Percentiles rank a stretch among this genome's conserved stretches.
These are phyloP conservation scores for Trametes cubensis DNA, from an alignment of 768 basidiomycete genomes.

Conservation along the genomic window DNA sequence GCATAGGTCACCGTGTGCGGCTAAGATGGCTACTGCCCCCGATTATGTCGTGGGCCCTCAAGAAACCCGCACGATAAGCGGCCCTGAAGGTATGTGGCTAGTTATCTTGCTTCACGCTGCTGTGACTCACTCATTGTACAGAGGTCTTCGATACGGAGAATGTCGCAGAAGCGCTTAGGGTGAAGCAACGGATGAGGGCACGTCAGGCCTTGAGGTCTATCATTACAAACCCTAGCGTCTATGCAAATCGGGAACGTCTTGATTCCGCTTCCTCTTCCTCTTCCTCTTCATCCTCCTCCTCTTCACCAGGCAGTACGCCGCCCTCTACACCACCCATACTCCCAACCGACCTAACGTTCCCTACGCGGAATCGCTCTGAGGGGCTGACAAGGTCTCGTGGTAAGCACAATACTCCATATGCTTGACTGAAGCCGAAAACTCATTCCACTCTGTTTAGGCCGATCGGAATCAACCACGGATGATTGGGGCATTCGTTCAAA, in stretches of 20 bases:
- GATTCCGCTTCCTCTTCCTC: background rate
- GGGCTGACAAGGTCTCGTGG: background rate
- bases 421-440: no score
- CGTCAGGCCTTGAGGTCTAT: background rate
- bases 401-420: background rate
- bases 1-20: background rate
- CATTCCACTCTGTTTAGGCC: background rate
- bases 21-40: background rate
- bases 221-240: background rate
- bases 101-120: no score
- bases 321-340: background rate
- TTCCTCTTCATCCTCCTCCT: slow-evolving; percentile 1
- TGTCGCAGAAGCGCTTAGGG: slow-evolving; percentile 5
- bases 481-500: background rate
- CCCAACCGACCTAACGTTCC: background rate
- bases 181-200: slow-evolving; percentile 12
- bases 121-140: background rate
- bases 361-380: background rate
- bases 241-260: background rate
- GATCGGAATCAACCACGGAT: background rate
- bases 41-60: background rate
- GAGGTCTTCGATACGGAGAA: slow-evolving; percentile 11
- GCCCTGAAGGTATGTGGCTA: background rate
- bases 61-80: background rate
- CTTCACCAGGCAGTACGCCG: slow-evolving; percentile 3